Evolutionary conservation across 495 filamentous ascomycete genomes (phyloP).

Genomic region (Aspergillus conjunctus): DNA sequence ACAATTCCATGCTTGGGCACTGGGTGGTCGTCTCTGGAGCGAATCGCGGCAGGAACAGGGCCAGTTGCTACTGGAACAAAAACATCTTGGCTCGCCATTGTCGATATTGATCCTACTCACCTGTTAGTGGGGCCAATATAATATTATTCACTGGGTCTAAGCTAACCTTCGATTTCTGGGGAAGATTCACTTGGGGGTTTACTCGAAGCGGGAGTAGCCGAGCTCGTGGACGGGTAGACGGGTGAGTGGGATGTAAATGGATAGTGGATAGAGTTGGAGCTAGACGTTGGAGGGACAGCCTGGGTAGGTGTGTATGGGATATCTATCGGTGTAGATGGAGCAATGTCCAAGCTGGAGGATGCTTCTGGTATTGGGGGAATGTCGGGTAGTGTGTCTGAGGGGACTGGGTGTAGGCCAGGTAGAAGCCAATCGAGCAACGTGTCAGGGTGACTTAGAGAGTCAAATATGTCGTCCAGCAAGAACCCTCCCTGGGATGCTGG

Average conservation of each 20-base stretch:
- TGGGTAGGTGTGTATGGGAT: background rate
- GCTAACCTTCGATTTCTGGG: background rate
- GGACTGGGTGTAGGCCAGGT: constrained; percentile 3
- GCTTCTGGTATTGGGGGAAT: constrained; percentile 15
- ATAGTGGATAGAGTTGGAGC: background rate
- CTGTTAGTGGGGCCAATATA: background rate
- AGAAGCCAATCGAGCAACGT: constrained; percentile 21
- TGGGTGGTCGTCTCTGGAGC: constrained; percentile 53
- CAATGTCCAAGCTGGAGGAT: background rate
- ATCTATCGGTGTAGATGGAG: background rate
- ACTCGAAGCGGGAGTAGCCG: background rate
- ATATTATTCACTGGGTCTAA: background rate
- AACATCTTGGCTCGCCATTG: constrained; percentile 46
- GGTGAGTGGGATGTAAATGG: constrained; percentile 1
- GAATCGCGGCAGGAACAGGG: constrained; percentile 57
- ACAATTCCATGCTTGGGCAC: constrained; percentile 52
- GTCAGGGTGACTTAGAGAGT: constrained; percentile 31
- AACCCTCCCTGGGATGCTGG: constrained; percentile 31
- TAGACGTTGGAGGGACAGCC: background rate
- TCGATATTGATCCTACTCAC: constrained; percentile 5
- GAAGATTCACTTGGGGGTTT: background rate
- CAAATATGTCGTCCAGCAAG: constrained; percentile 25
- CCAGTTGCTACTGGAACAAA: constrained; percentile 64
- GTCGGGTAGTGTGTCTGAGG: background rate
- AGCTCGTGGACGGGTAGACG: background rate